A percentile compares a stretch with the other conserved stretches of the same genome.
These are phyloP conservation scores for Lactarius trivialis DNA, from an alignment of 768 basidiomycete species.

Conservation along the genomic window DNA sequence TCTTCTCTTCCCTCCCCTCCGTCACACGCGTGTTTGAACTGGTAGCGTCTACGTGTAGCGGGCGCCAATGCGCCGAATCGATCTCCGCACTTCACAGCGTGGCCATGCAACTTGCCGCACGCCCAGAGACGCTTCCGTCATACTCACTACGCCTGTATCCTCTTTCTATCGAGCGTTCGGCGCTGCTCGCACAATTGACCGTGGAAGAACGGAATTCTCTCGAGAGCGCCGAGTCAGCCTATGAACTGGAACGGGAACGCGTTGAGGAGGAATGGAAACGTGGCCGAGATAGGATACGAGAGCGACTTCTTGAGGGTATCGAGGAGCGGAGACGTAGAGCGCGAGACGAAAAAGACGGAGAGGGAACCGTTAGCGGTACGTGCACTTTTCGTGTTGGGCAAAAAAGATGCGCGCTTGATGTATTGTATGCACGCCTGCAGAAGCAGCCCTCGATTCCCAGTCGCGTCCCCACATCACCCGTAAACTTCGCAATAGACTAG, in stretches of 20 bases:
- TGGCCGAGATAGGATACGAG: constrained; percentile 67
- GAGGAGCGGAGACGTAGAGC: constrained; percentile 75
- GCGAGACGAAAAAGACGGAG: constrained; percentile 84
- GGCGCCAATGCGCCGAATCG: constrained; percentile 55
- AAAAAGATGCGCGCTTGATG: not conserved
- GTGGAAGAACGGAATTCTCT: constrained; percentile 64
- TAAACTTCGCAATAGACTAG: constrained; percentile 73
- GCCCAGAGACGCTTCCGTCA: constrained; percentile 56
- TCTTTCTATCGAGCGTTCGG: constrained; percentile 68
- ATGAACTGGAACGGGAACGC: constrained; percentile 68
- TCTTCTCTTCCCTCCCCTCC: constrained; percentile 7
- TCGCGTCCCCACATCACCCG: constrained; percentile 76
- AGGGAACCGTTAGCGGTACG: constrained; percentile 67
- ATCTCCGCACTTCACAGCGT: constrained; percentile 54
- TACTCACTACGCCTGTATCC: constrained; percentile 73
- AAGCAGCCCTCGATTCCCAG: constrained; percentile 68
- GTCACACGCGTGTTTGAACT: constrained; percentile 11
- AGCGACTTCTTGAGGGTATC: constrained; percentile 75
- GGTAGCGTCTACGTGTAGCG: constrained; percentile 32
- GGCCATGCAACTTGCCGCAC: constrained; percentile 56
- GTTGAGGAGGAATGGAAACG: constrained; percentile 81
- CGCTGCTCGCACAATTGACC: constrained; percentile 57
- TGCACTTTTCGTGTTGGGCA: constrained; percentile 14
- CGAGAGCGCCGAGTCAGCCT: constrained; percentile 61
- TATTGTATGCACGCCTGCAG: constrained; percentile 32